Base-by-base conservation (phyloP, 352 stramenopile genomes). In the Globisporangium camurandrum region DNA sequence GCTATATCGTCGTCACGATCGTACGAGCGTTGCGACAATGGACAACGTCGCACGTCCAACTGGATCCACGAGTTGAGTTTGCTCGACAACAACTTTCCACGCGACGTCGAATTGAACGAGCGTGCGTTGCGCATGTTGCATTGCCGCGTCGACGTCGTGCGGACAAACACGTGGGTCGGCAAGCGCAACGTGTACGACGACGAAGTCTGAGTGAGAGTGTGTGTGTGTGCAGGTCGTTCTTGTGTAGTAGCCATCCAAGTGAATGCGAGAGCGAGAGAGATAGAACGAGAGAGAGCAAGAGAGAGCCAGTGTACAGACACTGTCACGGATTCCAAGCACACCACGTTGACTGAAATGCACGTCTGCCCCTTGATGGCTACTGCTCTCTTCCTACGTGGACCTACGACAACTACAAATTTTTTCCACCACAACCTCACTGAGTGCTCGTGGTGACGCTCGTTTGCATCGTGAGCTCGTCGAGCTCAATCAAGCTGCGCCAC, bases 101-200 rank as follows among this genome's bases (percentile, higher is more conserved):
- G 46, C 3, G 57, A 63, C 11, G 47, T 50, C 16, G 50, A 66
- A 10, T 20, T 23, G 23, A 69, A 56, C 37, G 61, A 51, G 1
- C 47, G 38, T 1, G 49, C 66, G 30, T 49, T 87, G 3, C 38
- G 58, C 6, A 42, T 44, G 0, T 57, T 90, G 11, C 58, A 57
- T 33, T 39, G 33, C 8, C 57, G 54, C 12, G 70, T 87, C n/a
- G 51, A 57, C 19, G 58, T 69, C 36, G 49, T 90, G 37, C 70
- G 54, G 26, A 88, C 69, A 26, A 88, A 88, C 46, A 66, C 77
- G 31, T 88, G 76, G 75, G 62, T 66, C 34, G 66, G 51, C 48
- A 71, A 71, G 46, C 68, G 75, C 22, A 84, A 81, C 56, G 80
- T 91, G n/a, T 91, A 91, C 56, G 80, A 91, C 30, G 80, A 91